Base-by-base conservation (phyloP, 306 rosid genomes). In the Alnus rubra region DNA sequence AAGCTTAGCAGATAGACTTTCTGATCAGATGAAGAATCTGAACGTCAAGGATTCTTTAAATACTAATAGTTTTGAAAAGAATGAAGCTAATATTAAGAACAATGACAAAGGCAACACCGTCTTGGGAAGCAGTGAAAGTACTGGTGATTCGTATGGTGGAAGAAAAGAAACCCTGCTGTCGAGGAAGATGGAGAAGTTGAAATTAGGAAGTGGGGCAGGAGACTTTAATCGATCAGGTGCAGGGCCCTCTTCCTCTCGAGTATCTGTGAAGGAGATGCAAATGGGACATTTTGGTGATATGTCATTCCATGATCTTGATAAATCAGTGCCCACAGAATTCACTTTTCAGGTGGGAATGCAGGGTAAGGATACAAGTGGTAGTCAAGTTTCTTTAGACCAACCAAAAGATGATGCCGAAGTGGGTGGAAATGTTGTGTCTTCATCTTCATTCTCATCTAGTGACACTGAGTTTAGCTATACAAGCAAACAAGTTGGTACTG, bases 1-100 rank as follows among this genome's bases (percentile, higher is more conserved):
- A 71, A 73, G 81, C 62, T 78, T 86, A 14, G 76, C 77, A 14
- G 74, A 79, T 77, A 74, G 78, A 12, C 81, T 91, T 79, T 81
- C 82, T 8, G 74, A 73, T 72, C 88, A 76, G 86, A 75, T 95
- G 83, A 88, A 85, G 83, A 88, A 84, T 87, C 59, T 91, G 80
- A 91, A 83, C 80, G 76, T 90, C 65, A 80, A 80, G 65, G 92
- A 82, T 52, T 53, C 82, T 53, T 16, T 45, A 56, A 78, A 69
- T 69, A 9, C 39, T 69, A 58, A 58, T 45, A 48, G 74, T 78
- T 63, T 48, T 80, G 35, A 44, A 3, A 81, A 71, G 78, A 78
- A 70, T 73, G 77, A 59, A 51, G 77, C 45, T 76, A 72, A 79
- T 67, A 48, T 37, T 67, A 64, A 37, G 58, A 69, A 73, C 53